A percentile compares a stretch with the other conserved stretches of the same genome.
Conservation (phyloP, 179 eudicot species). For the Camellia oleifera region DNA sequence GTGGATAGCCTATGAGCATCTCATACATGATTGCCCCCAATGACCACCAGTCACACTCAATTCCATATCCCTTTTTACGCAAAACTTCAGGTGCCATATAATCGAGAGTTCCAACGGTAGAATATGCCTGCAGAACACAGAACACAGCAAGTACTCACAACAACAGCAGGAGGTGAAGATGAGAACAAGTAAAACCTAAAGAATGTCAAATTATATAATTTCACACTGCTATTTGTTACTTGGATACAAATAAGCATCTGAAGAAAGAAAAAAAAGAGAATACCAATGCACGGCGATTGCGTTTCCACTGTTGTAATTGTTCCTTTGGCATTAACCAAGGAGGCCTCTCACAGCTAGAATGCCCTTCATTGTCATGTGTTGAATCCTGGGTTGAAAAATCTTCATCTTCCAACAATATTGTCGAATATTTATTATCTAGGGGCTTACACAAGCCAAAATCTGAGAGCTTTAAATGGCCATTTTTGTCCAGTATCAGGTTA, state of each 20-base stretch:
- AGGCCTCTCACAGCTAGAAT: slow-evolving; percentile 28
- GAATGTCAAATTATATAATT: background rate
- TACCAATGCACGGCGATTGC: slow-evolving; percentile 74
- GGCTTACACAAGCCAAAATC: slow-evolving; percentile 82
- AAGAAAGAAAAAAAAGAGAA: background rate
- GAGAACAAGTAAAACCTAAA: slow-evolving; percentile 3
- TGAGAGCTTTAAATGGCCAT: slow-evolving; percentile 72
- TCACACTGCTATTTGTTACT: too few relatives aligned
- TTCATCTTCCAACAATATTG: slow-evolving; percentile 50
- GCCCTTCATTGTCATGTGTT: slow-evolving; percentile 28
- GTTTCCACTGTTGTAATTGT: slow-evolving; percentile 66
- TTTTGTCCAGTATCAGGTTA: slow-evolving; percentile 64
- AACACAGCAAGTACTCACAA: slow-evolving; percentile 1
- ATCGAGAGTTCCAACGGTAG: slow-evolving; percentile 76
- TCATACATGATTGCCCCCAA: slow-evolving; percentile 75
- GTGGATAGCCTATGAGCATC: slow-evolving; percentile 80
- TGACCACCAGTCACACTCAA: slow-evolving; percentile 87
- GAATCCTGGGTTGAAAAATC: slow-evolving; percentile 41
- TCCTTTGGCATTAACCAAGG: slow-evolving; percentile 76
- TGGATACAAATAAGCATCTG: background rate
- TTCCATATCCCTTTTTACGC: slow-evolving; percentile 64
- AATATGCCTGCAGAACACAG: slow-evolving; percentile 51
- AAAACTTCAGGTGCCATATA: slow-evolving; percentile 81
- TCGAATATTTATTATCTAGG: slow-evolving; percentile 49
- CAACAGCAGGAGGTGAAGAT: background rate